Percentiles rank a stretch among this genome's conserved stretches.
Evolutionary conservation across 2,329 filamentous ascomycete genomes (phyloP).

Genomic region (Cladosporium austrohemisphaericum): DNA sequence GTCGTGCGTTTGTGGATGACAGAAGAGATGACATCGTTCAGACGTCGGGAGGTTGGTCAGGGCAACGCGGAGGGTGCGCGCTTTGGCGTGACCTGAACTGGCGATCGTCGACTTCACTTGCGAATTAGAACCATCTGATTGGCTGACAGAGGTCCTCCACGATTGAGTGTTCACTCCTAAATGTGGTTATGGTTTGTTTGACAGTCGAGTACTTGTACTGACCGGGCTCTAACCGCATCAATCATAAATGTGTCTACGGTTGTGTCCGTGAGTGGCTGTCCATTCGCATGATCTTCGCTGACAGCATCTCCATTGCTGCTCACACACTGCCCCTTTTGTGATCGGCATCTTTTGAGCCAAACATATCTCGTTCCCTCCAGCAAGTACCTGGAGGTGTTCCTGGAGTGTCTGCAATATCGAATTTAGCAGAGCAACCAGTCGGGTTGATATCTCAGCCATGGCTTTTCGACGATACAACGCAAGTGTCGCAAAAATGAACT

Average conservation of each 20-base stretch:
- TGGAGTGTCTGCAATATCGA: too few relatives aligned
- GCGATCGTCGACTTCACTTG: background rate
- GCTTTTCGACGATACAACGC: background rate
- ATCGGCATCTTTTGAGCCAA: too few relatives aligned
- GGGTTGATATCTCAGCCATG: background rate
- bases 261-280: too few relatives aligned
- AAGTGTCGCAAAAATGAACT: background rate
- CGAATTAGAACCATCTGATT: background rate
- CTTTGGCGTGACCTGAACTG: conserved; percentile 4
- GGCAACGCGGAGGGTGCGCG: background rate
- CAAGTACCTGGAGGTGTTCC: too few relatives aligned
- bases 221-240: too few relatives aligned
- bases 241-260: too few relatives aligned
- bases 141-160: background rate
- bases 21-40: conserved; percentile 8
- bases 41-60: conserved; percentile 3
- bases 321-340: too few relatives aligned
- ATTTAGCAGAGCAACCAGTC: too few relatives aligned
- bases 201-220: too few relatives aligned
- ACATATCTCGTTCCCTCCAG: too few relatives aligned
- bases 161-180: background rate
- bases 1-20: background rate
- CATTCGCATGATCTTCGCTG: too few relatives aligned
- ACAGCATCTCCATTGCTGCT: too few relatives aligned
- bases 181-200: background rate